Percentiles rank a stretch among this genome's conserved stretches.
Evolutionary conservation across 805 yeast species (phyloP).

Genomic region (Hemisphaericaspora nanyangensis): DNA sequence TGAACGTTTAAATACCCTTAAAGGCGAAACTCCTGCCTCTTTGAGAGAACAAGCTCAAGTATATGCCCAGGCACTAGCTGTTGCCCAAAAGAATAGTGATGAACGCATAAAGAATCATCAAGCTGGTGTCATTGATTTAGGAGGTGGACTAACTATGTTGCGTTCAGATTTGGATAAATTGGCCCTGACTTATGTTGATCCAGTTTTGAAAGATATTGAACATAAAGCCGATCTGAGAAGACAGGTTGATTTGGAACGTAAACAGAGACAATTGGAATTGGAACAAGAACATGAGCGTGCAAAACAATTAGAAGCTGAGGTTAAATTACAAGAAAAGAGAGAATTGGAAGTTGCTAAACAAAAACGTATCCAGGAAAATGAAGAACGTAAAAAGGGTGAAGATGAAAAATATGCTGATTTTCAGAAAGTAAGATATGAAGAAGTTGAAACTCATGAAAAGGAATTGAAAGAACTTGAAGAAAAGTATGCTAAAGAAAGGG

Average conservation of each 20-base stretch:
- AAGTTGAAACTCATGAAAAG: conserved; percentile 22
- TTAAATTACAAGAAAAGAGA: conserved; percentile 31
- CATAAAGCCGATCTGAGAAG: conserved; percentile 70
- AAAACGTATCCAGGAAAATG: conserved; percentile 28
- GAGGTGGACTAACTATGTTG: conserved; percentile 82
- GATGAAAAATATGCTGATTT: conserved; percentile 24
- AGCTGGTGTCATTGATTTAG: conserved; percentile 62
- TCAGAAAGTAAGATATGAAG: conserved; percentile 26
- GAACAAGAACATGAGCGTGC: conserved; percentile 26
- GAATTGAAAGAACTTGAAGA: conserved; percentile 35
- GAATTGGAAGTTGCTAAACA: conserved; percentile 35
- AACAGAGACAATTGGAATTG: conserved; percentile 33
- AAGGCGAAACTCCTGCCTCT: conserved; percentile 23
- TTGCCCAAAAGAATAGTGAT: conserved; percentile 67
- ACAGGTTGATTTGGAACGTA: conserved; percentile 33
- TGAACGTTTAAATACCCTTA: conserved; percentile 31
- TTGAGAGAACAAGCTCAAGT: conserved; percentile 47
- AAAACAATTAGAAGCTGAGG: conserved; percentile 23
- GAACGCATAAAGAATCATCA: conserved; percentile 50
- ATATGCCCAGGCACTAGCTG: conserved; percentile 70
- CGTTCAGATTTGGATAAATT: conserved; percentile 72
- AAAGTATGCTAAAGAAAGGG: conserved; percentile 37
- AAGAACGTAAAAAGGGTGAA: conserved; percentile 27
- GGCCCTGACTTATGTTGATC: conserved; percentile 77
- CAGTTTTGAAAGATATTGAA: conserved; percentile 73